Conservation (phyloP, 176 grass and related monocot species). For the Cenchrus fungigraminus region DNA sequence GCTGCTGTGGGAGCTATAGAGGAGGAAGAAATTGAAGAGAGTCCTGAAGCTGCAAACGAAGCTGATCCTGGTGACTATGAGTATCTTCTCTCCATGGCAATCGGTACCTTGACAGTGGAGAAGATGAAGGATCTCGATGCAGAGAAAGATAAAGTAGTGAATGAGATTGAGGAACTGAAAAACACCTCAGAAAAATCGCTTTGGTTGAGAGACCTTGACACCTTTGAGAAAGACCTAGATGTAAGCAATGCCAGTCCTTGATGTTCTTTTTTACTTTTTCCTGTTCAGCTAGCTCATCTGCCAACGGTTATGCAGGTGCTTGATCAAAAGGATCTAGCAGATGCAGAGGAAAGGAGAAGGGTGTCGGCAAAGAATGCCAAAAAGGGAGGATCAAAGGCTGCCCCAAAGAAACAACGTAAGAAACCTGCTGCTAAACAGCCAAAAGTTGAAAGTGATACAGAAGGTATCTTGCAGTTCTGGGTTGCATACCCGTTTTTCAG, state of each 20-base stretch:
- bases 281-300: not conserved
- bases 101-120: slow-evolving; percentile 83
- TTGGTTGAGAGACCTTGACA: slow-evolving; percentile 85
- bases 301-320: slow-evolving; percentile 42
- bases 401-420: slow-evolving; percentile 50
- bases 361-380: slow-evolving; percentile 30
- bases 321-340: slow-evolving; percentile 41
- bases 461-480: slow-evolving; percentile 23
- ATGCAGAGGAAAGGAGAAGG: slow-evolving; percentile 26
- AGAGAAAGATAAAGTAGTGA: slow-evolving; percentile 52
- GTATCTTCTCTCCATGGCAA: slow-evolving; percentile 83
- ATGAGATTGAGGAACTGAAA: slow-evolving; percentile 54
- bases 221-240: slow-evolving; percentile 76
- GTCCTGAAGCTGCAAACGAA: slow-evolving; percentile 37
- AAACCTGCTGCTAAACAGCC: slow-evolving; percentile 46
- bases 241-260: slow-evolving; percentile 44
- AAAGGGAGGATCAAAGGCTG: not conserved
- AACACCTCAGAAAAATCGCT: slow-evolving; percentile 50
- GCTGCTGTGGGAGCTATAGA: slow-evolving; percentile 58
- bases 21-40: slow-evolving; percentile 56
- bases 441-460: slow-evolving; percentile 11
- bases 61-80: slow-evolving; percentile 67
- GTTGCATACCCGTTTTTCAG: not conserved
- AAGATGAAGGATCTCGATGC: slow-evolving; percentile 62
- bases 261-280: not conserved